Conservation (phyloP, 2,329 filamentous ascomycete genomes). For the Zymoseptoria crescenta region DNA sequence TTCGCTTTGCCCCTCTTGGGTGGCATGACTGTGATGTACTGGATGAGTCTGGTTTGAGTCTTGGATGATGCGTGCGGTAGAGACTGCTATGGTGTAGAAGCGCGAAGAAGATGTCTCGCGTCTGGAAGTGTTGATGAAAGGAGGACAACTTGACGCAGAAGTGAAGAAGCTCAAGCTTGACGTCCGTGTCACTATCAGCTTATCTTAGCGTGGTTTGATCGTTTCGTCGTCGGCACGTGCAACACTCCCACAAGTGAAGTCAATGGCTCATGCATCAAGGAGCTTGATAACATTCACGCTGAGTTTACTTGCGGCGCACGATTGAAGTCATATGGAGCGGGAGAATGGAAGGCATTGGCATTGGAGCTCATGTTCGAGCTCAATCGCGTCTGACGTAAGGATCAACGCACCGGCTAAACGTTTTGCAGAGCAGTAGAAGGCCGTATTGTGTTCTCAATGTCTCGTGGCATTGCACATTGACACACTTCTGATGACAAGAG, state of each 20-base stretch:
- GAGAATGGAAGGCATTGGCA: neutral
- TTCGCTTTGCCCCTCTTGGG: conserved; percentile 16
- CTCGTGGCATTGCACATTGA: neutral
- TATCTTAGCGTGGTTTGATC: neutral
- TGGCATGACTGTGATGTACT: conserved; percentile 9
- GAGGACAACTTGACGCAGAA: neutral
- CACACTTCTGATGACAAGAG: neutral
- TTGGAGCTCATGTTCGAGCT: neutral
- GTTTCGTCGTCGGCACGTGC: neutral
- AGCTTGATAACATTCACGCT: neutral
- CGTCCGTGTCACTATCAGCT: neutral
- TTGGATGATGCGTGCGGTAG: neutral
- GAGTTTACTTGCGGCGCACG: neutral
- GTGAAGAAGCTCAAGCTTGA: neutral
- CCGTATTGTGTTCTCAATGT: neutral
- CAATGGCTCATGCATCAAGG: neutral
- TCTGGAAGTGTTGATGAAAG: neutral
- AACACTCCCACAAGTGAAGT: neutral
- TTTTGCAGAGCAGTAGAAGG: neutral
- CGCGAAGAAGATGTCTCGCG: neutral
- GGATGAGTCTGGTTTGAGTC: neutral
- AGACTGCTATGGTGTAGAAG: neutral
- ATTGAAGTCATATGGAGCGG: neutral
- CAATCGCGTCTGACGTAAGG: neutral
- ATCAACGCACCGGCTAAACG: neutral